phyloP scores from a whole-genome alignment of 116 monocot species.

The Thalassia testudinum region DNA sequence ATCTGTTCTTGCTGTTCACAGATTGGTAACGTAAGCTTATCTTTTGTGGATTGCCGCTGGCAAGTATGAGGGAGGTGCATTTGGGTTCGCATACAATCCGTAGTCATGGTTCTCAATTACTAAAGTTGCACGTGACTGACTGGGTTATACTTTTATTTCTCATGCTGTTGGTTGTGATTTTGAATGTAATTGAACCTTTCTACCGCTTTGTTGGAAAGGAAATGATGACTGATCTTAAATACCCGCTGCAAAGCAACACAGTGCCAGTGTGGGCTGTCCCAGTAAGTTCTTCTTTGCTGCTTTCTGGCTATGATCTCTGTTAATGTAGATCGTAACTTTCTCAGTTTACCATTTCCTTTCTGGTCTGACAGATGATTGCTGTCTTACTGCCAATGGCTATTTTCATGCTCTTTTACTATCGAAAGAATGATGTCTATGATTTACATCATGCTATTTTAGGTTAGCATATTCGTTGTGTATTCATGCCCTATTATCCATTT shows the following conservation, averaged over 20 bases:
- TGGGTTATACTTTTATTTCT: slow-evolving; percentile 61
- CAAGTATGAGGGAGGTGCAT: slow-evolving; percentile 26
- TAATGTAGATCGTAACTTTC: no score
- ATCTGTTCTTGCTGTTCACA: no score
- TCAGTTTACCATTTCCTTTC: no score
- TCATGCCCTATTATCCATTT: slow-evolving; percentile 17
- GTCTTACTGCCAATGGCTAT: slow-evolving; percentile 16
- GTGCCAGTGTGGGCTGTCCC: slow-evolving; percentile 66
- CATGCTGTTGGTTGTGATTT: slow-evolving; percentile 14
- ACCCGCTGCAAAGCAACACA: slow-evolving; percentile 55
- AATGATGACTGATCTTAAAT: slow-evolving; percentile 69
- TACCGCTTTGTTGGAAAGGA: slow-evolving; percentile 65
- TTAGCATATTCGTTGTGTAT: slow-evolving; percentile 14
- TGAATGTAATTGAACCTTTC: slow-evolving; percentile 49
- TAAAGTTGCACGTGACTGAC: slow-evolving; percentile 44
- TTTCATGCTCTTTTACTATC: slow-evolving; percentile 15
- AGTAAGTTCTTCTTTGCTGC: slow-evolving; percentile 23
- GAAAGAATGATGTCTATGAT: slow-evolving; percentile 22
- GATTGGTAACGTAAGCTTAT: no score
- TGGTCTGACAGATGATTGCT: slow-evolving; percentile 11
- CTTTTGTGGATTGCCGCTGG: slow-evolving; percentile 8
- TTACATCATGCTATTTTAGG: slow-evolving; percentile 27
- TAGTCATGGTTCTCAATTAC: slow-evolving; percentile 39
- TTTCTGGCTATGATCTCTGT: not conserved
- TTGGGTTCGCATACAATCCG: slow-evolving; percentile 28